Base-by-base conservation (phyloP, 495 filamentous ascomycete species). In the Gamarada debralockiae region DNA sequence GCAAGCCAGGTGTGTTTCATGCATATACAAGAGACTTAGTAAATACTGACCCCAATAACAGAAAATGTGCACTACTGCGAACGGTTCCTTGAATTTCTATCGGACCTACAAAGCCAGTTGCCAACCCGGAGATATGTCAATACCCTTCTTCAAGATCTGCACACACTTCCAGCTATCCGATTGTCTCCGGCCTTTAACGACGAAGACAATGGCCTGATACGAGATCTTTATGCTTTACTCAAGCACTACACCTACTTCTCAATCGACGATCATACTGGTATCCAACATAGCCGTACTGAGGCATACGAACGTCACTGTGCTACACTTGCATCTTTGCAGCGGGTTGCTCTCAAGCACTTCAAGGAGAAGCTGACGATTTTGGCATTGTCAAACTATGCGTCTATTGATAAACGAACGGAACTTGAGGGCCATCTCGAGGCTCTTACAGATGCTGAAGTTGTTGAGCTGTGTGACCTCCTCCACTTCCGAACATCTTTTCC, bases 101-200 rank as follows among this genome's bases (percentile, higher is more conserved):
- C 87, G 3, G 93, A 99, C 65, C 72, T 99, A 18, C 80, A 92
- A 66, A 96, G 92, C 62, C 93, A 99, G 64, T 74, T 97, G 37
- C 93, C 93, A 15, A 99, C 93, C 3, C 79, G 93, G 59, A 81
- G 95, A 68, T 96, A 97, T 61, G 88, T 95, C 62, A 97, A 96
- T 66, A 84, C 89, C 2, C 74, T 99, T 20, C 66, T 97, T n/a
- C 84, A 88, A 61, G 95, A 99, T 66, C 72, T 97, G 27, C 90
- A 97, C 57, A 65, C 96, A n/a, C 68, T 96, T 21, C 75, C 93
- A 7, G 79, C 87, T n/a, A 82, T 96, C 53, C 81, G 75, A 50
- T 73, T 96, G 23, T 96, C 91, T 0, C 85, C 85, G 14, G 62
- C 92, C 43, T 96, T 86, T 59, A 83, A 82, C 44, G 77, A 81